Base-by-base conservation (phyloP, 805 yeast genomes). In the Ogataea parapolymorpha region DNA sequence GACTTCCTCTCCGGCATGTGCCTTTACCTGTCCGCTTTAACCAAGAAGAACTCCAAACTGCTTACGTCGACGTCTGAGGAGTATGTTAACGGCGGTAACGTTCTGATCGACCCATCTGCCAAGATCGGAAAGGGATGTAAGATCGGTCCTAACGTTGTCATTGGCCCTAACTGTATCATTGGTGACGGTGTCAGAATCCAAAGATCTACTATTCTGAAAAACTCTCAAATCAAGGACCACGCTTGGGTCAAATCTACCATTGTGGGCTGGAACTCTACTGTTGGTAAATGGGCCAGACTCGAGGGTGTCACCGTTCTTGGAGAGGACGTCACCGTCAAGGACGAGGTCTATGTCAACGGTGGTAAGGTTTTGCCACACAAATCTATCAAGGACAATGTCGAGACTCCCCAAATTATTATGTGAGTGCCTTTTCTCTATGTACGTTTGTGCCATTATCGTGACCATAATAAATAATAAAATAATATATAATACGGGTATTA, bases 361-460 rank as follows among this genome's bases (percentile, higher is more conserved):
- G 99, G 97, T 72, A 89, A 93, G 69, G 97, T 93, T 54, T 81
- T 93, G 65, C 99, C 99, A 56, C 99, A 93, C 81, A 93, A 93
- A 79, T 77, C 96, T 49, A 91, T 93, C 68, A 84, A 95, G 51
- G 78, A 89, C 54, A 93, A 93, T 68, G 96, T 93, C 67, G 98
- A 95, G 79, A 82, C 85, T 71, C 98, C 95, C 65, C 85, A 95
- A 61, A 93, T 93, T 76, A 93, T 93, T 72, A 93, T 93, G 99
- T 93, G 77, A 77, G 39, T 15, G 15, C 6, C 20, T 30, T 18
- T 22, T 24, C 35, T 24, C 33, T 20, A 39, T 40, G 39, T 35
- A 36, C 18, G 16, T 43, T 27, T 39, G 23, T 36, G 13, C 26
- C 26, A 15, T 34, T 35, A 41, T 35, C 39, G 34, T 32, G 32